Percentiles rank a stretch among this genome's conserved stretches.
These are phyloP conservation scores for Fusarium pseudonygamai DNA, from an alignment of 2,329 filamentous ascomycete genomes.

Conservation along the genomic window DNA sequence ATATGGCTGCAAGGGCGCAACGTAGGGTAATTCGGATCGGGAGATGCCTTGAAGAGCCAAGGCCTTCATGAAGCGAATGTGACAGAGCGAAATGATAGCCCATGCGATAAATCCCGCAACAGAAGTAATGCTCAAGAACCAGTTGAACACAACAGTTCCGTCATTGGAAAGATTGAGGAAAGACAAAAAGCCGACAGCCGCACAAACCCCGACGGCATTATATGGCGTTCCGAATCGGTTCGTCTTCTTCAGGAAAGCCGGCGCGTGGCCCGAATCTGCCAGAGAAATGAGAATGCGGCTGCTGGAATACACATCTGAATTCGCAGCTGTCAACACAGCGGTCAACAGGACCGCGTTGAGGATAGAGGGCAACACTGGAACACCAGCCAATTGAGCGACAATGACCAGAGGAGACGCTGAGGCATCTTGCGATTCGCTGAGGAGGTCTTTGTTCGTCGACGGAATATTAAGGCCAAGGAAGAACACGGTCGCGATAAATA, in stretches of 20 bases:
- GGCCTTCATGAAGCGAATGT: conserved; percentile 67
- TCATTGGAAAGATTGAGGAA: conserved; percentile 75
- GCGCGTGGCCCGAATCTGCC: conserved; percentile 72
- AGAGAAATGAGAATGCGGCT: conserved; percentile 76
- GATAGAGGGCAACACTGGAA: conserved; percentile 69
- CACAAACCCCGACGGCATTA: conserved; percentile 61
- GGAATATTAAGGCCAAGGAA: conserved; percentile 22
- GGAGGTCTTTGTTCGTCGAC: conserved; percentile 56
- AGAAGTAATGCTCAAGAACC: conserved; percentile 76
- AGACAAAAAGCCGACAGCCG: conserved; percentile 69
- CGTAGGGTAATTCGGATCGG: conserved; percentile 57
- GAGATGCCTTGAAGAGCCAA: conserved; percentile 60
- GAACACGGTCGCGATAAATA: conserved; percentile 24
- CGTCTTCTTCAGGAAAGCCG: conserved; percentile 66
- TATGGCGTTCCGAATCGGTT: conserved; percentile 70
- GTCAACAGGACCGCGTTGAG: conserved; percentile 75
- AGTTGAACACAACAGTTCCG: conserved; percentile 72
- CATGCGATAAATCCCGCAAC: conserved; percentile 69
- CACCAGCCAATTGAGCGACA: conserved; percentile 72
- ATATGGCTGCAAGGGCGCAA: conserved; percentile 67
- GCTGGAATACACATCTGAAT: conserved; percentile 71
- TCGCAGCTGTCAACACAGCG: conserved; percentile 70
- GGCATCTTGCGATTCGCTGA: conserved; percentile 60
- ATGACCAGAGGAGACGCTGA: conserved; percentile 71
- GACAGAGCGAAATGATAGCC: conserved; percentile 67